Percentiles rank a stretch among this genome's conserved stretches.
Evolutionary conservation across 202 grass and related monocot genomes (phyloP).

Genomic region (Saccharum hybrid): DNA sequence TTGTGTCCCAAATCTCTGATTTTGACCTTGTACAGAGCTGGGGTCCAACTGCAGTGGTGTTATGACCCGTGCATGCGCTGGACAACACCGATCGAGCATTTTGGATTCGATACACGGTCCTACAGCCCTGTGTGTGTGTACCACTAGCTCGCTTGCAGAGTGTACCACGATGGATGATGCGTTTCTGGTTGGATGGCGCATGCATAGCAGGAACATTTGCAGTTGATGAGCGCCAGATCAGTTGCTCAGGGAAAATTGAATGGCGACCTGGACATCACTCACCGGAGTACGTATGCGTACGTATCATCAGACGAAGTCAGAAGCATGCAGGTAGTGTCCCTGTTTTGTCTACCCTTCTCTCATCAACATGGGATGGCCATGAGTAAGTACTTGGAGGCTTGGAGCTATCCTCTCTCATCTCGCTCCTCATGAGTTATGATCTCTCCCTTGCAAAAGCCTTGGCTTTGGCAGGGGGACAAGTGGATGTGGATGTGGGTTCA

Average conservation of each 20-base stretch:
- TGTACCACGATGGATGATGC: not conserved
- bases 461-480: not conserved
- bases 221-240: not conserved
- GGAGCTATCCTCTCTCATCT: not conserved
- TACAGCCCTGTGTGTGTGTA: not conserved
- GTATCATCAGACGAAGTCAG: not conserved
- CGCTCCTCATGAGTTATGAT: not conserved
- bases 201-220: constrained; percentile 9
- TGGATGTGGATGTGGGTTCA: not conserved
- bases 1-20: not conserved
- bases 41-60: not conserved
- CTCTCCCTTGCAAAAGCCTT: not conserved
- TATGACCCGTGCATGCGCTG: constrained; percentile 8
- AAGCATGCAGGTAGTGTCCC: not conserved
- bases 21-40: not conserved
- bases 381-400: too few relatives aligned
- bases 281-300: not conserved
- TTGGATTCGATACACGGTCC: not conserved
- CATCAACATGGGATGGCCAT: not conserved
- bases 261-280: constrained; percentile 17
- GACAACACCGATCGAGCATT: not conserved
- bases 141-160: not conserved
- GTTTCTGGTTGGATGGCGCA: constrained; percentile 3
- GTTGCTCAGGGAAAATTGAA: not conserved
- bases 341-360: not conserved